Base-by-base conservation (phyloP, 495 filamentous ascomycete species). In the Aspergillus nidulans region DNA sequence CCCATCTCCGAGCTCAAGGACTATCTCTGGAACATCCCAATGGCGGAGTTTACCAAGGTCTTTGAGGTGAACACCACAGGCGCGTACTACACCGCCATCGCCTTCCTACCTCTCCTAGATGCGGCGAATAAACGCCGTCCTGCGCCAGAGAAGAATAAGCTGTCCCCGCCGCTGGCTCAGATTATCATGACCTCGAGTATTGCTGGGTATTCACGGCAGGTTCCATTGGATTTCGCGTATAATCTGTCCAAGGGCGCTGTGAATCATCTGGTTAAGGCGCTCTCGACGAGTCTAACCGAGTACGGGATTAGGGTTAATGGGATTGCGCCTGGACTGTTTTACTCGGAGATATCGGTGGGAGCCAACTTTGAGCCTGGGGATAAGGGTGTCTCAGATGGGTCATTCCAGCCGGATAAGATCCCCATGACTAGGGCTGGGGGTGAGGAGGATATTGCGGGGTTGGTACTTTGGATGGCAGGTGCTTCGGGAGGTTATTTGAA, bases 321-420 rank as follows among this genome's bases (percentile, higher is more conserved):
- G n/a, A 76, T 89, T 23, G 81, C 82, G 8, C 85, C 87, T 25
- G 87, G 86, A 18, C 32, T 86, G 24, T 89, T 81, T 65, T 77
- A 81, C 2, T 83, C 80, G 24, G 85, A 88, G 46, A 85, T 88
- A 83, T 74, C 85, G 3, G 49, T 38, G 2, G 69, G 13, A 1
- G 0, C 15, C 38, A 72, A 23, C 20, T 45, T 39, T 55, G 15
- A 49, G 13, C 61, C 41, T 6, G 52, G 48, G 12, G 66, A 65
- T 34, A 58, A 52, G 44, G 56, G 56, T 1, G 50, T 69, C 28
- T 65, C 66, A 9, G 69, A 81, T 12, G 73, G 77, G 6, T 76
- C 65, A 6, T 77, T 77, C 47, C 69, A 69, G 1, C 64, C 71
- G 1, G 53, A 61, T 8, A 70, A 76, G 49, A 76, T 85, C 36